Evolutionary conservation across 2,329 filamentous ascomycete genomes (phyloP), one percentile per base, ranked within the genome.

Genomic region (Penicillium concentricum): DNA sequence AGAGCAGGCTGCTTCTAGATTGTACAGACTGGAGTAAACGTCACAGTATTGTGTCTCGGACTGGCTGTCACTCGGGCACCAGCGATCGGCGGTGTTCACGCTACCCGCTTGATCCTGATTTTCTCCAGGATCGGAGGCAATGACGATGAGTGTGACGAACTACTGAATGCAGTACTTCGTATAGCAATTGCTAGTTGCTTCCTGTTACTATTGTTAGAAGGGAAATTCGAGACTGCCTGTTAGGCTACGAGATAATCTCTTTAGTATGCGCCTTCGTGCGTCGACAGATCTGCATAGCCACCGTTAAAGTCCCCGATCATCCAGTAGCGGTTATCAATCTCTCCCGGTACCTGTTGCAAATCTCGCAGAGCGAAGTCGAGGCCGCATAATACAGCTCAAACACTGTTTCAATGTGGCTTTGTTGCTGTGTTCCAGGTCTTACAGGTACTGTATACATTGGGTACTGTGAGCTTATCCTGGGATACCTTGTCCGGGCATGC

Each of bases 201-300:
- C 32, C 5, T 35, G 26, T 35, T 52, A 15, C 48, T 52, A 56
- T 56, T 52, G 26, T 52, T 52, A 37, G 54, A 54, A 43, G 6
- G 2, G 2, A n/a, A 4, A 30, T 55, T 46, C 41, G 13, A 56
- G 41, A 41, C 42, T 52, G 48, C 54, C 54, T 52, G 42, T 34
- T 43, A 52, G 54, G 54, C 54, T 56, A 52, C 48, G 35, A 46
- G 6, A 46, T 42, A 56, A 56, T 42, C 20, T 34, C 15, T 41
- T 22, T 8, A 15, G 9, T 26, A 34, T 49, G 45, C 44, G 24
- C 12, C 30, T 51, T 35, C 22, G 7, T 35, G 38, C 34, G 18
- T 52, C 41, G 34, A 41, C 46, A 55, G 44, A 50, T 41, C 41
- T 56, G 54, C 54, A 56, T 56, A 56, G 54, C 54, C 54, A 45